These are phyloP conservation scores for Penicillium sp. DNA, from an alignment of 2,329 filamentous ascomycete species.

Conservation along the genomic window DNA sequence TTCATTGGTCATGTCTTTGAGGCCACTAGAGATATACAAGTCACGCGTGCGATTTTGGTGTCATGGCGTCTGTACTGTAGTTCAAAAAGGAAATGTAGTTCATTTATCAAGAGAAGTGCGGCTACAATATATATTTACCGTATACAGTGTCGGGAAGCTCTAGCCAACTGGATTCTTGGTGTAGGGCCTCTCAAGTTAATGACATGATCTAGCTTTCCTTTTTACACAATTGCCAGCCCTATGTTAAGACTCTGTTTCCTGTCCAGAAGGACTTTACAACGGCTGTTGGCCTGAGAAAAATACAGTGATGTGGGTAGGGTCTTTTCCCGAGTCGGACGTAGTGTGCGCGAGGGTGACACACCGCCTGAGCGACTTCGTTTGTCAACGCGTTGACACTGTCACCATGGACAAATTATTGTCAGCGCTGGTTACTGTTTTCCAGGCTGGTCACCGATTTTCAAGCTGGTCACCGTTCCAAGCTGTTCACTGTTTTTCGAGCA, in stretches of 20 bases:
- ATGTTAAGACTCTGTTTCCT: background rate
- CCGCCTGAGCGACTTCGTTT: background rate
- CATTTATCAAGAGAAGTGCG: background rate
- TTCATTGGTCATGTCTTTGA: too few species aligned
- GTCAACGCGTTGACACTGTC: background rate
- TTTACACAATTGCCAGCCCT: background rate
- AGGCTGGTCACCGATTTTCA: background rate
- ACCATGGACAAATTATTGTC: background rate
- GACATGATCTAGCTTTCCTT: background rate
- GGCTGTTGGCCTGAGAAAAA: background rate
- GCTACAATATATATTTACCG: background rate
- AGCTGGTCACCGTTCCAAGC: background rate
- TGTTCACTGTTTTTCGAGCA: background rate
- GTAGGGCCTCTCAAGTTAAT: background rate
- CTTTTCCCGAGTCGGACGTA: background rate
- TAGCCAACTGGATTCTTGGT: background rate
- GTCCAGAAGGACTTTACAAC: background rate
- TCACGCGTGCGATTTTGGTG: background rate
- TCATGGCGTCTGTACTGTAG: background rate
- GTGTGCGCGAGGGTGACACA: background rate
- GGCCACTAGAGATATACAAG: background rate
- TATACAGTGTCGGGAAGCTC: background rate
- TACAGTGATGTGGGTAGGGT: background rate
- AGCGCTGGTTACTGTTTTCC: background rate
- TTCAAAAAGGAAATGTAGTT: background rate